These are phyloP conservation scores for Tanacetum coccineum DNA, from an alignment of 129 eudicot genomes.

Conservation along the genomic window DNA sequence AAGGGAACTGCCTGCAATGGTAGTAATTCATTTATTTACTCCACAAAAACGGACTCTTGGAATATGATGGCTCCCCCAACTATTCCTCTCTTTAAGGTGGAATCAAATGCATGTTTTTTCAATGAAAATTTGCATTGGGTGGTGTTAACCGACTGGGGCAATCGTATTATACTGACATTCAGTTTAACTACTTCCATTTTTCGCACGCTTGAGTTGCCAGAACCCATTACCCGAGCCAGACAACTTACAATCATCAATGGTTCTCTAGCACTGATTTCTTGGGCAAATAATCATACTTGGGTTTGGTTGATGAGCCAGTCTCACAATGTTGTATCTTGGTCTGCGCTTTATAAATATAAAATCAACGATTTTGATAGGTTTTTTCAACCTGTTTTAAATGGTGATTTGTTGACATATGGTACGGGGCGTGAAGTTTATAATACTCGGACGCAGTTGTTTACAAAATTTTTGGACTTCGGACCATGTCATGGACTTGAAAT, in stretches of 20 bases:
- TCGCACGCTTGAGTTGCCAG: not conserved
- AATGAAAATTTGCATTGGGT: conserved; percentile 16
- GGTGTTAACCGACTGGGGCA: not conserved
- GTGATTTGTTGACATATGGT: too few species aligned
- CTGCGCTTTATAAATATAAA: too few species aligned
- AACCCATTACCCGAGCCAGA: not conserved
- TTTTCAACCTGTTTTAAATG: too few species aligned
- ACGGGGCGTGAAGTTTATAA: too few species aligned
- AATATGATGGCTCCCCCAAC: not conserved
- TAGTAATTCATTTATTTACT: not conserved
- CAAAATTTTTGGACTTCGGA: too few species aligned
- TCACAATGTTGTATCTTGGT: too few species aligned
- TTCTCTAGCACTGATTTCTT: not conserved
- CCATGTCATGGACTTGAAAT: too few species aligned
- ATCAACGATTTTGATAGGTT: too few species aligned
- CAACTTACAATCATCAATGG: not conserved
- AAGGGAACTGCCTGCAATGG: too few species aligned
- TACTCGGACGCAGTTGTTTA: too few species aligned
- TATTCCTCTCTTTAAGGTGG: not conserved
- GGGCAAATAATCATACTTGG: too few species aligned
- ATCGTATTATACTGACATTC: not conserved
- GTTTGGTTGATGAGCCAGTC: too few species aligned
- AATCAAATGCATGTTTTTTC: not conserved
- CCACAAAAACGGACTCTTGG: not conserved
- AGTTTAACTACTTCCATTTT: not conserved